Evolutionary conservation across 2,329 filamentous ascomycete genomes (phyloP), one percentile per base, ranked within the genome.

Genomic region (Pseudopyrenochaeta lycopersici): DNA sequence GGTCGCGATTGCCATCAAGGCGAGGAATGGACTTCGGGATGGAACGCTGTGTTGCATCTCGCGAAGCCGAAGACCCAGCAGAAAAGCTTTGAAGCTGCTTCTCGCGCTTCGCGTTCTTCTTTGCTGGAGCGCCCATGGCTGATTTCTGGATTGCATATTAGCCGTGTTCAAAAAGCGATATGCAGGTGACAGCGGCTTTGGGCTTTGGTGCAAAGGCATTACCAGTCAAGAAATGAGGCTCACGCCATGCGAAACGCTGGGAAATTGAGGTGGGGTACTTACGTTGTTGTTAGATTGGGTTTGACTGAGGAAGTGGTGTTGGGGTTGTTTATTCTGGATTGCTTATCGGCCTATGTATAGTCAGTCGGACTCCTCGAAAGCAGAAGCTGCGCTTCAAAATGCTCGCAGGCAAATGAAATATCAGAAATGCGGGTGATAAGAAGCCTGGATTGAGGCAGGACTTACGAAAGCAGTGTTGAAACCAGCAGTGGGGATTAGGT

Each of bases 121-220:
- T 78, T 1, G 64, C 40, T 39, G 76, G 64, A 35, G 73, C 74
- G 18, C 64, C 75, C 78, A 80, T 80, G 35, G 49, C n/a, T 58
- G 54, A 46, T 54, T 43, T 56, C 56, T 70, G 49, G 29, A 49
- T 23, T 10, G 30, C 53, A 46, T 52, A 55, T 70, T 54, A 72
- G 65, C 42, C 52, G 40, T 59, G 55, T 27, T 42, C 14, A 18
- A 29, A 31, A 41, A 39, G n/a, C n/a, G n/a, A n/a, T n/a, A 48
- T 41, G 46, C 43, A 38, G 15, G 32, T 50, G 21, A 29, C 7
- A 21, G 20, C 36, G 18, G 4, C 18, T 17, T 7, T 11, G 9
- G 11, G 14, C 17, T 21, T 12, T 17, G 9, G 20, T 23, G 36
- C n/a, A 39, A 27, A 17, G 2, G 12, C 11, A 23, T 21, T 18